Base-by-base conservation (phyloP, 257 asterid species). In the Solanum pinnatisectum region DNA sequence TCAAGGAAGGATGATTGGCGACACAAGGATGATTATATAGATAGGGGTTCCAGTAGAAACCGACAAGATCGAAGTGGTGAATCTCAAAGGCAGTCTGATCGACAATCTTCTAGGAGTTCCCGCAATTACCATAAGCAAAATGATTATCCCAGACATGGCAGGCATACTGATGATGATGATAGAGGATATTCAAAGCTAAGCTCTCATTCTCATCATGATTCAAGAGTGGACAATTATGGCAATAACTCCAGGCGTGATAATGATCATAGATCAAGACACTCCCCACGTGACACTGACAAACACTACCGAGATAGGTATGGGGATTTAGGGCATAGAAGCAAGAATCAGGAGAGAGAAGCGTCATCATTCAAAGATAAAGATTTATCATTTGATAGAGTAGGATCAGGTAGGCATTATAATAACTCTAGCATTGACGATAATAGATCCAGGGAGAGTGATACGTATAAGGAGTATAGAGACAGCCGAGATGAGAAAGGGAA, bases 161-260 rank as follows among this genome's bases (percentile, higher is more conserved):
- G 90, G 93, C 87, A 92, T 90, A 90, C 71, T 49, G 94, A 94
- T 89, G 96, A 94, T 88, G 91, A 87, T 87, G 98, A 94, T 73
- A 91, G 96, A 79, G 97, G 94, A 87, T 88, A 94, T 92, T 90
- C 96, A 25, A 93, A 94, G 90, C 70, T 91, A 71, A 91, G 94
- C 82, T 91, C 94, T 89, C 98, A 92, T 89, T 88, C 93, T 87
- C 89, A 90, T 82, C 92, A 94, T 88, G 98, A 92, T 87, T 88
- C 94, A 35, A 93, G 90, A 68, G 93, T 86, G 83, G 82, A 87
- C 81, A 65, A 36, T 88, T 86, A 78, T 88, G 88, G 87, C 73
- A 93, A 92, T 78, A 73, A 89, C 90, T 87, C 90, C 27, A 91
- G 95, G 92, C 89, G 91, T 44, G 96, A 92, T 85, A 92, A 74